These are phyloP conservation scores for Acanthamoeba polyphaga DNA, from an alignment of 208 protist genomes.

Conservation along the genomic window DNA sequence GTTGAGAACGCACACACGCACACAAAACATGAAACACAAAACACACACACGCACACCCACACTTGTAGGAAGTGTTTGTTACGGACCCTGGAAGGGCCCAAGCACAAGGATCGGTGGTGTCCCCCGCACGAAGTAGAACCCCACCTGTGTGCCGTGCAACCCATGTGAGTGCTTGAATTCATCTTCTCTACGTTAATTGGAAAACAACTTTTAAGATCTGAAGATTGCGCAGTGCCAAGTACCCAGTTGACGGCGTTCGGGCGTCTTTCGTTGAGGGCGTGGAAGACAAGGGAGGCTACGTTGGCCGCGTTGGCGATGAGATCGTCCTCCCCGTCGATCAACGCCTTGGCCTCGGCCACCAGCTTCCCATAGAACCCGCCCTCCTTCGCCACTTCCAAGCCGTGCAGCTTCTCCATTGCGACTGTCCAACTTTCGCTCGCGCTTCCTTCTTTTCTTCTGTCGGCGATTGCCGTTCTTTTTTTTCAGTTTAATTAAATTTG, in stretches of 20 bases:
- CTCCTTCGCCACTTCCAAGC: not conserved
- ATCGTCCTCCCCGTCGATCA: constrained; percentile 54
- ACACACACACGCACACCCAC: not conserved
- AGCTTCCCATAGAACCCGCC: constrained; percentile 57
- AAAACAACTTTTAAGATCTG: not conserved
- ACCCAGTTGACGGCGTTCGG: constrained; percentile 52
- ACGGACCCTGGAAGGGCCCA: constrained; percentile 94
- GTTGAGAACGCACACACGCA: no score
- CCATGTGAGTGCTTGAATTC: constrained; percentile 46
- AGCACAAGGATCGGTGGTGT: constrained; percentile 90
- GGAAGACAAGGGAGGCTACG: constrained; percentile 70
- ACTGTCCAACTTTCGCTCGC: not conserved
- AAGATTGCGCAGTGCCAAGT: not conserved
- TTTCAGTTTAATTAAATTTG: no score
- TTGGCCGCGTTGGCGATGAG: constrained; percentile 71
- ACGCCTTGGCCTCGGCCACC: not conserved
- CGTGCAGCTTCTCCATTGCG: constrained; percentile 55
- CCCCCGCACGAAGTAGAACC: constrained; percentile 94
- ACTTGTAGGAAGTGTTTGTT: not conserved
- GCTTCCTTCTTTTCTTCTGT: not conserved
- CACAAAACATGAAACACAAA: no score
- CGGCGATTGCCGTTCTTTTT: not conserved
- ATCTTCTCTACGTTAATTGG: not conserved
- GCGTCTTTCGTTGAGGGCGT: constrained; percentile 43
- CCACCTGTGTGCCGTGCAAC: constrained; percentile 91